Evolutionary conservation across 495 filamentous ascomycete genomes (phyloP).

Genomic region (Articulospora tetracladia): DNA sequence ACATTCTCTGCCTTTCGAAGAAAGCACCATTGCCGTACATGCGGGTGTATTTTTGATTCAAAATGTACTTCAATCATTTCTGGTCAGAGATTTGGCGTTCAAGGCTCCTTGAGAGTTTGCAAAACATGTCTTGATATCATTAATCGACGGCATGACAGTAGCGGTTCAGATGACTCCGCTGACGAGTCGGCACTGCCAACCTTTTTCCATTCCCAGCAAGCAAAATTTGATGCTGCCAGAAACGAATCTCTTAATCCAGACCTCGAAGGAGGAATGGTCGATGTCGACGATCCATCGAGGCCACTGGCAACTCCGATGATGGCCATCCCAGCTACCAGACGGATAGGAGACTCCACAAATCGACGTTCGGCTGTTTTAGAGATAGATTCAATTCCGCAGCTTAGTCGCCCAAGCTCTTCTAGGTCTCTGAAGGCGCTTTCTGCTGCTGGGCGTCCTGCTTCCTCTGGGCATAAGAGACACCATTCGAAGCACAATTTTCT

Average conservation of each 20-base stretch:
- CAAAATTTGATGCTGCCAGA: constrained; percentile 33
- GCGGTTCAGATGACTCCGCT: constrained; percentile 76
- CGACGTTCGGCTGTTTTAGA: constrained; percentile 86
- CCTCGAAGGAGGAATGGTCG: not conserved
- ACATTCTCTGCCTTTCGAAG: constrained; percentile 90
- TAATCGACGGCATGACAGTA: constrained; percentile 83
- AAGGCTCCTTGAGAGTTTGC: constrained; percentile 82
- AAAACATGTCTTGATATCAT: constrained; percentile 94
- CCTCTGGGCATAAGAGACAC: constrained; percentile 73
- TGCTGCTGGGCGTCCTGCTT: constrained; percentile 62
- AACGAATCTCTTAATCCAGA: constrained; percentile 22
- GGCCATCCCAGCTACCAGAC: constrained; percentile 84
- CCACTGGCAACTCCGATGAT: constrained; percentile 60
- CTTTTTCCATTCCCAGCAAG: constrained; percentile 44
- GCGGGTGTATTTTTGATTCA: constrained; percentile 96
- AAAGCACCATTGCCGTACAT: constrained; percentile 93
- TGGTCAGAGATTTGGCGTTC: constrained; percentile 82
- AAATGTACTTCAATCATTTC: constrained; percentile 91
- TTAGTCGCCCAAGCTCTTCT: constrained; percentile 81
- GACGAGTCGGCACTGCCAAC: constrained; percentile 57
- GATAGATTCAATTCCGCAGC: constrained; percentile 65
- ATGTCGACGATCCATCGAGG: constrained; percentile 22
- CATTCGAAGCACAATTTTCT: constrained; percentile 80
- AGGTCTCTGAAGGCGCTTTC: constrained; percentile 83
- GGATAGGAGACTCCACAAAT: constrained; percentile 75